These are phyloP conservation scores for Botrytis paeoniae DNA, from an alignment of 2,329 filamentous ascomycete genomes.

Conservation along the genomic window DNA sequence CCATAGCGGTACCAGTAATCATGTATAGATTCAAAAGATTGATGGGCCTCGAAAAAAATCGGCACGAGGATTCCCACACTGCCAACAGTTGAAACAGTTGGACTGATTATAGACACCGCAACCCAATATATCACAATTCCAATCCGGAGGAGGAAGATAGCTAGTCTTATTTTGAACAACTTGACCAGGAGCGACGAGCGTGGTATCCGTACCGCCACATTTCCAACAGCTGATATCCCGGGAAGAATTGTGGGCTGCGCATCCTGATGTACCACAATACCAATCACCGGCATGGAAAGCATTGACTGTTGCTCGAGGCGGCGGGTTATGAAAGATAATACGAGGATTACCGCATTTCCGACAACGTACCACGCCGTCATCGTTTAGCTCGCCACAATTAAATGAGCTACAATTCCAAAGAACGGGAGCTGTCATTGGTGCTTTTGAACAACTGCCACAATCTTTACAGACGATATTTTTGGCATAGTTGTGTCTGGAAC, in stretches of 20 bases:
- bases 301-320: neutral
- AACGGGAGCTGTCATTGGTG: fast-evolving
- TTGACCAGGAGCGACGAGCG: neutral
- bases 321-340: neutral
- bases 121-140: neutral
- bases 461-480: neutral
- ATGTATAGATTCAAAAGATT: neutral
- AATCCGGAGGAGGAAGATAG: neutral
- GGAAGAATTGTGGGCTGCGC: neutral
- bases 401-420: neutral
- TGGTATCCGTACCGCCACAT: neutral
- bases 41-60: neutral
- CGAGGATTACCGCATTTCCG: neutral
- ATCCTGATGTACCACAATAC: neutral
- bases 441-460: neutral
- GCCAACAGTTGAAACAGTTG: neutral
- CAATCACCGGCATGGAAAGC: neutral
- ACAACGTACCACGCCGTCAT: neutral
- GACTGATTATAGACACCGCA: neutral
- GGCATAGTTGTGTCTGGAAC: neutral
- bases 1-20: too few relatives aligned
- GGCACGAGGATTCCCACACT: neutral
- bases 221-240: neutral
- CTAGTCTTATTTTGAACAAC: neutral
- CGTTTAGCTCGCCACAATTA: neutral